These are phyloP conservation scores for Tranzscheliella williamsii DNA, from an alignment of 1,284 basidiomycete genomes.

Conservation along the genomic window DNA sequence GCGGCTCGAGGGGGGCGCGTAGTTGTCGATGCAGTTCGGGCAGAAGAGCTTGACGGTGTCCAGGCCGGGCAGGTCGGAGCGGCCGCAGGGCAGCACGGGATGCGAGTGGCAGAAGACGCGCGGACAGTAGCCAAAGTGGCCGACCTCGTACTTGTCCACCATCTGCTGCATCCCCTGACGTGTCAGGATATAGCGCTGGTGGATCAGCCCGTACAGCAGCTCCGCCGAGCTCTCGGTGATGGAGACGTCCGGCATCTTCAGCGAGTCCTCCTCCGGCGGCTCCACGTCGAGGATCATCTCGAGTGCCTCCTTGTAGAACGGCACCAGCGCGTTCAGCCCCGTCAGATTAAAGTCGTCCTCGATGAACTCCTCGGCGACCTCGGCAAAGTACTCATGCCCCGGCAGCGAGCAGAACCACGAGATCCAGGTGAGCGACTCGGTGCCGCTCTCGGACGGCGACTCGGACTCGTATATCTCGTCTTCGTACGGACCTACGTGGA, in stretches of 20 bases:
- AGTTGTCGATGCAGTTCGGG: slow-evolving; percentile 97
- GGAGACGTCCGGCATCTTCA: slow-evolving; percentile 79
- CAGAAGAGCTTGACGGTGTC: slow-evolving; percentile 99
- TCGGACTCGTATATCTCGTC: slow-evolving; percentile 48
- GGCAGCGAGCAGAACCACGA: slow-evolving; percentile 98
- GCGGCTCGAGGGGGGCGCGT: slow-evolving; percentile 89
- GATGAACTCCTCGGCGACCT: slow-evolving; percentile 94
- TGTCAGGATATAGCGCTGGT: slow-evolving; percentile 95
- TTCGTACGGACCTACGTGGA: slow-evolving; percentile 24
- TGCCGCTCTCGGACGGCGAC: slow-evolving; percentile 54
- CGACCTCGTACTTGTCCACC: slow-evolving; percentile 96
- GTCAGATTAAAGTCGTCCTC: slow-evolving; percentile 99
- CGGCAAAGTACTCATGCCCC: slow-evolving; percentile 92
- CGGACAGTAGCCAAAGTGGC: slow-evolving; percentile 91
- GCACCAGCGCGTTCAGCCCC: slow-evolving; percentile 87
- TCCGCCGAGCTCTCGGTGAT: slow-evolving; percentile 98
- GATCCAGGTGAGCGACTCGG: slow-evolving; percentile 78
- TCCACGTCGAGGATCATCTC: slow-evolving; percentile 99
- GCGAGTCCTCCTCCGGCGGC: slow-evolving; percentile 84
- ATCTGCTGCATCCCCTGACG: slow-evolving; percentile 90
- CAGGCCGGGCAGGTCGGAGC: slow-evolving; percentile 93
- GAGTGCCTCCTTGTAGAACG: slow-evolving; percentile 99
- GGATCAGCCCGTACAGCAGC: slow-evolving; percentile 93
- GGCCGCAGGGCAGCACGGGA: slow-evolving; percentile 91
- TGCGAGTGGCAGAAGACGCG: slow-evolving; percentile 89